A percentile compares a stretch with the other conserved stretches of the same genome.
These are phyloP conservation scores for Penicillium pulvis DNA, from an alignment of 495 filamentous ascomycete species.

Conservation along the genomic window DNA sequence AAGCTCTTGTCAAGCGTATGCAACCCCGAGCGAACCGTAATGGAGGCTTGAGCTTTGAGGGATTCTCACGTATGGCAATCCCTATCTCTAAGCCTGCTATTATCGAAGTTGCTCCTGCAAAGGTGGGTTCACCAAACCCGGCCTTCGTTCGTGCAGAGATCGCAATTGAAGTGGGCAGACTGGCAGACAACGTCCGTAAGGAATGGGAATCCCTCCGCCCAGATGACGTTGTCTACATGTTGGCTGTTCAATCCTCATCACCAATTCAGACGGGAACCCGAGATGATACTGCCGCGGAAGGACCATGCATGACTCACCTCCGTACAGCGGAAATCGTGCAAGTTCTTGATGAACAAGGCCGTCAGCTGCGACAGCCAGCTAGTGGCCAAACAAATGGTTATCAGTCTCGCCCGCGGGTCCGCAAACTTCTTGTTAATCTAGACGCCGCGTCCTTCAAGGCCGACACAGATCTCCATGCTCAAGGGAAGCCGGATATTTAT, in stretches of 20 bases:
- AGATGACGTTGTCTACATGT: slow-evolving; percentile 88
- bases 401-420: slow-evolving; percentile 53
- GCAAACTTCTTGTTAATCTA: slow-evolving; percentile 77
- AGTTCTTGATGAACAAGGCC: slow-evolving; percentile 85
- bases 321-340: slow-evolving; percentile 87
- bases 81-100: slow-evolving; percentile 86
- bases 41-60: slow-evolving; percentile 71
- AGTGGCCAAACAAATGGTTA: slow-evolving; percentile 53
- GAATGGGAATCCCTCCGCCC: slow-evolving; percentile 92
- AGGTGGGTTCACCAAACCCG: slow-evolving; percentile 84
- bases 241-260: slow-evolving; percentile 62
- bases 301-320: slow-evolving; percentile 66
- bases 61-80: slow-evolving; percentile 90
- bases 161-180: slow-evolving; percentile 77
- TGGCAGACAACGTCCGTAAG: slow-evolving; percentile 70
- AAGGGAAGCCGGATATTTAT: slow-evolving; percentile 76
- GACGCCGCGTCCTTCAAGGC: slow-evolving; percentile 78
- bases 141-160: slow-evolving; percentile 86
- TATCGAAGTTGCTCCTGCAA: slow-evolving; percentile 79
- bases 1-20: slow-evolving; percentile 76
- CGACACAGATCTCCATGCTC: slow-evolving; percentile 65
- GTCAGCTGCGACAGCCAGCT: slow-evolving; percentile 64
- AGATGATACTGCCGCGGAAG: slow-evolving; percentile 44
- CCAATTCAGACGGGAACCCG: slow-evolving; percentile 57
- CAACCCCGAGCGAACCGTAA: slow-evolving; percentile 65